phyloP scores from a whole-genome alignment of 192 early-diverging fungal genomes.

The Bifiguratus adelaidae region DNA sequence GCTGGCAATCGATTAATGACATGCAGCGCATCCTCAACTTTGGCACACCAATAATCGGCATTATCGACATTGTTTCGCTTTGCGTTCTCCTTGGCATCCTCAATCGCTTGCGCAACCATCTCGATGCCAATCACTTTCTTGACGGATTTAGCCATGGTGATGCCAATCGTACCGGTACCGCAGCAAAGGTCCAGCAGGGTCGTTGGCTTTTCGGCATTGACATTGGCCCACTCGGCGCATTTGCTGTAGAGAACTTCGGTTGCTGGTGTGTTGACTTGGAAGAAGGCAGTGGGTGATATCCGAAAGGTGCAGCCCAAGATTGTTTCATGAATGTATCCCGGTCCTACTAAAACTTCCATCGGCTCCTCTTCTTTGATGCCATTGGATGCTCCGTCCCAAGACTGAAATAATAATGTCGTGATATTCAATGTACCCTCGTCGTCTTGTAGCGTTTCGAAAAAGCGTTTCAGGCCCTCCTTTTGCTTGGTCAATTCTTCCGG shows the following conservation, averaged over 20 bases:
- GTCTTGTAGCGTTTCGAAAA: slow-evolving; percentile 14
- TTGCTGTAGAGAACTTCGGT: slow-evolving; percentile 54
- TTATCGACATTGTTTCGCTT: slow-evolving; percentile 39
- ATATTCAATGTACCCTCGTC: slow-evolving; percentile 11
- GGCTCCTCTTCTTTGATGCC: slow-evolving; percentile 39
- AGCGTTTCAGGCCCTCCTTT: slow-evolving; percentile 14
- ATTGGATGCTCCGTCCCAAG: slow-evolving; percentile 33
- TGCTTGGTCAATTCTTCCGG: slow-evolving; percentile 22
- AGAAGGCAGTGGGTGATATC: slow-evolving; percentile 65
- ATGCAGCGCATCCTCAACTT: slow-evolving; percentile 46
- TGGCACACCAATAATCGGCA: slow-evolving; percentile 41
- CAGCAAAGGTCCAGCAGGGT: slow-evolving; percentile 69
- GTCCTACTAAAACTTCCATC: slow-evolving; percentile 34
- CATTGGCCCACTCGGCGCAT: slow-evolving; percentile 19
- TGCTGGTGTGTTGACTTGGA: slow-evolving; percentile 68
- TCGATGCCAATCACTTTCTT: slow-evolving; percentile 67
- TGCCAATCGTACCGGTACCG: slow-evolving; percentile 79
- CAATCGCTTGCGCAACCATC: slow-evolving; percentile 51
- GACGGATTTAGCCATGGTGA: slow-evolving; percentile 56
- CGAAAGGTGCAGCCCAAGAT: slow-evolving; percentile 53
- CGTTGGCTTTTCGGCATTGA: slow-evolving; percentile 14
- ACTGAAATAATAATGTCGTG: slow-evolving; percentile 42
- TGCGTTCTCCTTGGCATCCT: slow-evolving; percentile 64
- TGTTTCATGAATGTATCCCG: slow-evolving; percentile 48
- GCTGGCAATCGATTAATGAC: slow-evolving; percentile 12